Percentiles rank a stretch among this genome's conserved stretches.
phyloP scores from a whole-genome alignment of 306 rosid genomes.

The Abrus precatorius region DNA sequence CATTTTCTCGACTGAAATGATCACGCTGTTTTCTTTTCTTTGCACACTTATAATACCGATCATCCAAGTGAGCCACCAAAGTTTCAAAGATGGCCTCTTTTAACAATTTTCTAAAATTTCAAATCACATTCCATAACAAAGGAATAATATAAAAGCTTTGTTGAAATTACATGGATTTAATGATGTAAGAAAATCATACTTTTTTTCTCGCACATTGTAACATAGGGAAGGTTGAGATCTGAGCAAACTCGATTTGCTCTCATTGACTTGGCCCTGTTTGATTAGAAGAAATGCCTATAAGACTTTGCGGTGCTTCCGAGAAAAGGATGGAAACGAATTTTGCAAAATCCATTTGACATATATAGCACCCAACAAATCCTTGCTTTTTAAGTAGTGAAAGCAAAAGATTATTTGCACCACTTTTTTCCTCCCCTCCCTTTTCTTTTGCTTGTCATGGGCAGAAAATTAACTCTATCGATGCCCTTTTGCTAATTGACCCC shows the following conservation, averaged over 20 bases:
- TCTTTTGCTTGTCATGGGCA: neutral
- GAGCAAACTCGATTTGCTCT: neutral
- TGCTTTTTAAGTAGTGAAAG: constrained; percentile 46
- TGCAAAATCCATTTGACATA: constrained; percentile 44
- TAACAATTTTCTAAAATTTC: neutral
- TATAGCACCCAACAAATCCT: constrained; percentile 44
- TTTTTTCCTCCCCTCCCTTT: neutral
- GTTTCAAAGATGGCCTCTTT: no score
- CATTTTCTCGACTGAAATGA: neutral
- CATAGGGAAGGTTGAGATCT: neutral
- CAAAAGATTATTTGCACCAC: constrained; percentile 33
- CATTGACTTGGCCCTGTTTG: constrained; percentile 40
- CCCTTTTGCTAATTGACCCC: constrained; percentile 25
- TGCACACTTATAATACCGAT: neutral
- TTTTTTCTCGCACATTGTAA: neutral
- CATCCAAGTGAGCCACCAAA: constrained; percentile 12
- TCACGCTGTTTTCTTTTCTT: neutral
- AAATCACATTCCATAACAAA: neutral
- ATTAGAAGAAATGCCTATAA: constrained; percentile 28
- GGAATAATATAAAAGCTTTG: constrained; percentile 5
- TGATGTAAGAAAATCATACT: neutral
- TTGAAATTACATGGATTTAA: constrained; percentile 2
- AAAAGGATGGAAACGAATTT: constrained; percentile 43
- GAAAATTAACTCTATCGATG: constrained; percentile 17
- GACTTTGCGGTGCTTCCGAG: constrained; percentile 50